phyloP scores from a whole-genome alignment of 768 basidiomycete species.

The Sarcomyxa edulis region DNA sequence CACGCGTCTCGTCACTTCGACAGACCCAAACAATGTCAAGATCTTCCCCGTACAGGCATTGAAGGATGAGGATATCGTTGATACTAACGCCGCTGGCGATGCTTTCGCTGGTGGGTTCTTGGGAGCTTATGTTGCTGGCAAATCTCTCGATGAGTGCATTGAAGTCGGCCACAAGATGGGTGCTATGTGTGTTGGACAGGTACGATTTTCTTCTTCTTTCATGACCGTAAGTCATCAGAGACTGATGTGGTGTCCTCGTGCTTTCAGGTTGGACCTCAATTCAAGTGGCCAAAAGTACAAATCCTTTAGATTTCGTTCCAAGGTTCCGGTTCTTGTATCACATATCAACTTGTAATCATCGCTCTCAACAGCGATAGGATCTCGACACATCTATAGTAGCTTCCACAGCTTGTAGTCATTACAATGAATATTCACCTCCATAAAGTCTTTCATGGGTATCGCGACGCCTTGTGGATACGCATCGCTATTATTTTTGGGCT shows the following conservation, averaged over 20 bases:
- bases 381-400: no score
- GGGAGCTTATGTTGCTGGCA: slow-evolving; percentile 78
- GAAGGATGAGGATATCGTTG: slow-evolving; percentile 66
- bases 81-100: slow-evolving; percentile 98
- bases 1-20: slow-evolving; percentile 70
- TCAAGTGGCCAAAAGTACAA: slow-evolving; percentile 45
- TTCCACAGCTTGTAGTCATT: no score
- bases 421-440: no score
- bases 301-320: slow-evolving; percentile 22
- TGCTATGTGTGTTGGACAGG: slow-evolving; percentile 79
- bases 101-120: slow-evolving; percentile 96
- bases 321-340: neutral
- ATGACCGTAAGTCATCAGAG: neutral
- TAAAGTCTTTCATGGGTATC: no score
- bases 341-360: slow-evolving; percentile 6
- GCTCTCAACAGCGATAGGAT: slow-evolving; percentile 25
- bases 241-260: neutral
- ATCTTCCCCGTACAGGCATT: slow-evolving; percentile 55
- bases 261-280: slow-evolving; percentile 42
- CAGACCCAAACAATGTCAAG: slow-evolving; percentile 49
- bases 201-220: slow-evolving; percentile 21
- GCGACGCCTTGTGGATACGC: no score
- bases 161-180: slow-evolving; percentile 86
- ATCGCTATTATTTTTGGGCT: no score
- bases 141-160: slow-evolving; percentile 69